Conservation (phyloP, 176 grass and related monocot species). For the Carex scoparia region DNA sequence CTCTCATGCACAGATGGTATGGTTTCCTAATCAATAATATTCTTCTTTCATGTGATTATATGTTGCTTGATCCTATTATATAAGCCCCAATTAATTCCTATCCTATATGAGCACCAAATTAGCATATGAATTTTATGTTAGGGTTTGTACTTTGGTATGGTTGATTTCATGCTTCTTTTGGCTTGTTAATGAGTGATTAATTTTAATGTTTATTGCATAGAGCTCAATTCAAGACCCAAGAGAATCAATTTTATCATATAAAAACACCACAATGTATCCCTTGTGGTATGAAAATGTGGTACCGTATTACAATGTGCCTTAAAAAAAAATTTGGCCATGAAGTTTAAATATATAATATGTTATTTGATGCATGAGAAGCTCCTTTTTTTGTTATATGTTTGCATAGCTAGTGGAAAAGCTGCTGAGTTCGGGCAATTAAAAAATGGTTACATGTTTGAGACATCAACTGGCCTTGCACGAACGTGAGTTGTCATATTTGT, state of each 20-base stretch:
- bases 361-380: neutral
- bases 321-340: neutral
- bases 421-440: slow-evolving; percentile 74
- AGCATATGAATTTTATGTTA: neutral
- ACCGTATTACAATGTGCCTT: neutral
- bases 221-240: neutral
- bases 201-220: slow-evolving; percentile 4
- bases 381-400: neutral
- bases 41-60: neutral
- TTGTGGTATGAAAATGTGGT: neutral
- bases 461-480: slow-evolving; percentile 83
- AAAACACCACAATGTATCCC: neutral
- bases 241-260: neutral
- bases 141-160: neutral
- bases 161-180: neutral
- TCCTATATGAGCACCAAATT: neutral
- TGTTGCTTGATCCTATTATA: neutral
- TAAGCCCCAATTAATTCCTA: neutral
- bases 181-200: neutral
- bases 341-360: neutral
- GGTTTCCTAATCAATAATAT: slow-evolving; percentile 13
- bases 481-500: slow-evolving; percentile 48
- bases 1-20: slow-evolving; percentile 97
- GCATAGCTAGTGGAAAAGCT: slow-evolving; percentile 67
- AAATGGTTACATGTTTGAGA: slow-evolving; percentile 88